A percentile compares a stretch with the other conserved stretches of the same genome.
Conservation (phyloP, 2,329 filamentous ascomycete genomes). For the Claviceps africana region DNA sequence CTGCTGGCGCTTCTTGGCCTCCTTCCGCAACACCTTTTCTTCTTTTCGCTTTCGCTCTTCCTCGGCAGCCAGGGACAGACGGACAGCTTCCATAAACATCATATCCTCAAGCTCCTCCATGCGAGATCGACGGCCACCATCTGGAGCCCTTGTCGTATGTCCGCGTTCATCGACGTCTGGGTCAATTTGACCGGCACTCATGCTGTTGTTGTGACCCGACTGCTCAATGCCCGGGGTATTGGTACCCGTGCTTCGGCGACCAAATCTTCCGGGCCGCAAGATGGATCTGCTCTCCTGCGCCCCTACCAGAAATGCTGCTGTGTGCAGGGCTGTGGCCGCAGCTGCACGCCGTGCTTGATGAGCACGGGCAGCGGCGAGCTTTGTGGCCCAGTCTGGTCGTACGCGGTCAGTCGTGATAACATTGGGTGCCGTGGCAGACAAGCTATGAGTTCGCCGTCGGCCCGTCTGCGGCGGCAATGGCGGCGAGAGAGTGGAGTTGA, state of each 20-base stretch:
- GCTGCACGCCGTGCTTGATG: slow-evolving; percentile 78
- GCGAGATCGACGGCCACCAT: slow-evolving; percentile 29
- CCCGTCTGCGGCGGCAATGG: slow-evolving; percentile 22
- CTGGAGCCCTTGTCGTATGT: slow-evolving; percentile 9
- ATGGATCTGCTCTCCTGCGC: slow-evolving; percentile 40
- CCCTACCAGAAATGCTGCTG: slow-evolving; percentile 82
- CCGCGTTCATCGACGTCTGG: slow-evolving; percentile 12
- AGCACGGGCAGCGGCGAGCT: slow-evolving; percentile 69
- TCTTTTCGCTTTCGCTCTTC: slow-evolving; percentile 83
- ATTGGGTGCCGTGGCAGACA: slow-evolving; percentile 70
- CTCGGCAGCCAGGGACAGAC: slow-evolving; percentile 79
- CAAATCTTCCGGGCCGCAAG: slow-evolving; percentile 35
- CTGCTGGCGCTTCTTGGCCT: slow-evolving; percentile 74
- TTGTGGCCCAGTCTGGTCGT: slow-evolving; percentile 87
- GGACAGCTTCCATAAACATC: slow-evolving; percentile 96
- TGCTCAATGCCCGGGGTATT: slow-evolving; percentile 15
- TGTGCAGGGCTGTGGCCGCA: slow-evolving; percentile 85
- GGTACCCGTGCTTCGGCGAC: slow-evolving; percentile 35
- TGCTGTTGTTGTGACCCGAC: not conserved
- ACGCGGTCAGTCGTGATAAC: slow-evolving; percentile 90
- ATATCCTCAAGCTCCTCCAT: slow-evolving; percentile 89
- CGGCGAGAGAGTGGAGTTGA: slow-evolving; percentile 45
- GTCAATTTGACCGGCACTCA: slow-evolving; percentile 9
- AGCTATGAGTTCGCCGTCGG: slow-evolving; percentile 37
- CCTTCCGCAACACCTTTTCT: slow-evolving; percentile 41